phyloP scores from a whole-genome alignment of 768 basidiomycete genomes.

The Boletus insuetus region DNA sequence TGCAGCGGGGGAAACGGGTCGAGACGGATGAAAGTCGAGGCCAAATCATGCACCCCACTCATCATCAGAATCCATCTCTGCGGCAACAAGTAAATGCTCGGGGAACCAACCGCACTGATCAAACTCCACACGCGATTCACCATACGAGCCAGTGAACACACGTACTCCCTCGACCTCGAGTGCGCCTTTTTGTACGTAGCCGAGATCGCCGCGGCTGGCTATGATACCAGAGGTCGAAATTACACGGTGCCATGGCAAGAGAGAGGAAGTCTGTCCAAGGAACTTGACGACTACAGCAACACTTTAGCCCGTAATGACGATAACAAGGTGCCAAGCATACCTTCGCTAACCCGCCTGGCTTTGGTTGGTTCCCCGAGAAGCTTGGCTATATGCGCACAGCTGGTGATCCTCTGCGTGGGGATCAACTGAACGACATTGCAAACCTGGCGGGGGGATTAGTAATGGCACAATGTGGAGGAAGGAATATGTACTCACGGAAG shows the following conservation, averaged over 20 bases:
- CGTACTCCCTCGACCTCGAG: constrained; percentile 76
- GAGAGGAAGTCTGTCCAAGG: constrained; percentile 54
- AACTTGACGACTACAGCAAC: constrained; percentile 61
- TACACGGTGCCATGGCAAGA: constrained; percentile 80
- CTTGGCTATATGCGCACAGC: constrained; percentile 77
- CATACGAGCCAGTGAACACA: constrained; percentile 50
- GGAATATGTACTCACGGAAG: constrained; percentile 7
- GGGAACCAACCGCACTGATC: constrained; percentile 66
- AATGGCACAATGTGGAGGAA: not conserved
- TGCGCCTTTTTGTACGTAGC: constrained; percentile 63
- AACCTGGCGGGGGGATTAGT: constrained; percentile 41
- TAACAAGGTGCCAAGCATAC: constrained; percentile 33
- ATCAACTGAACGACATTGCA: constrained; percentile 67
- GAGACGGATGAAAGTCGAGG: too few species aligned
- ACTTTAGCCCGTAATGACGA: not conserved
- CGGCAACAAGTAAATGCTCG: constrained; percentile 5
- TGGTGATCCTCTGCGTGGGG: constrained; percentile 64
- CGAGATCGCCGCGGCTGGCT: constrained; percentile 70
- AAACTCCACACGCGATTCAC: constrained; percentile 57
- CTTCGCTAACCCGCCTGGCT: constrained; percentile 79
- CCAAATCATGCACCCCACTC: constrained; percentile 22
- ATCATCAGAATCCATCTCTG: constrained; percentile 13
- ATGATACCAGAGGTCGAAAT: constrained; percentile 64
- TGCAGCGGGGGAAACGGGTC: not conserved
- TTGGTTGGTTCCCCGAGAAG: constrained; percentile 73